Evolutionary conservation across 805 yeast species (phyloP).

Genomic region (Wickerhamomyces strasburgensis): DNA sequence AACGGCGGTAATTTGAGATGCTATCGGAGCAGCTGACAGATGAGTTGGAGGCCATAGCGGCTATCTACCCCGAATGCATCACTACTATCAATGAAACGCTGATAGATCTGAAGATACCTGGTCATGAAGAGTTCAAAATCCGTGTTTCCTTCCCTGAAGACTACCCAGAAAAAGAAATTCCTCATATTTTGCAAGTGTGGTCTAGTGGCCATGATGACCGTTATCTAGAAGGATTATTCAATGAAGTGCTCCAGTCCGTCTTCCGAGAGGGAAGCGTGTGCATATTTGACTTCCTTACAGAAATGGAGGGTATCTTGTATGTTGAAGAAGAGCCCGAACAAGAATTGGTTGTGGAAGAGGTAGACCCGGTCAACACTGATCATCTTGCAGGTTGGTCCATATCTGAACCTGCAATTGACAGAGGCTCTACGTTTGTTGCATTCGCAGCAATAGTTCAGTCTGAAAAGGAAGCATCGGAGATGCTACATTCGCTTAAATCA

Average conservation of each 20-base stretch:
- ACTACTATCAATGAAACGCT: conserved; percentile 30
- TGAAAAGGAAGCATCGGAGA: conserved; percentile 60
- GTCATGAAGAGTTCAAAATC: conserved; percentile 54
- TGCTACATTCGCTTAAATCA: conserved; percentile 45
- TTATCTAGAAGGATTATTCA: conserved; percentile 43
- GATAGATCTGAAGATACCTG: conserved; percentile 51
- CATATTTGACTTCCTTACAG: conserved; percentile 71
- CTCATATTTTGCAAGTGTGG: conserved; percentile 57
- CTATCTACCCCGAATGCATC: conserved; percentile 73
- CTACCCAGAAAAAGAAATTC: conserved; percentile 62
- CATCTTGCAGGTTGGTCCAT: conserved; percentile 68
- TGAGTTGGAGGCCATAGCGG: conserved; percentile 78
- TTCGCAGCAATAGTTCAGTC: conserved; percentile 59
- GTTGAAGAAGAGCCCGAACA: conserved; percentile 24
- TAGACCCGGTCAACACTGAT: conserved; percentile 27
- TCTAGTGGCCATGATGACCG: conserved; percentile 33
- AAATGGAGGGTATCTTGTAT: conserved; percentile 50
- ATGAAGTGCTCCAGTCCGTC: conserved; percentile 47
- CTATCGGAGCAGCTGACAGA: conserved; percentile 51
- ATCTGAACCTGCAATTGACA: conserved; percentile 74
- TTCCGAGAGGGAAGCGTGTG: conserved; percentile 65
- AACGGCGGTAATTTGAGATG: no score
- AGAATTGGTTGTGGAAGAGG: conserved; percentile 4
- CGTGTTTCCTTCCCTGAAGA: conserved; percentile 64
- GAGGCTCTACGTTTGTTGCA: conserved; percentile 83